Percentiles rank a stretch among this genome's conserved stretches.
Evolutionary conservation across 2,329 filamentous ascomycete species (phyloP).

Genomic region (Paramyrothecium sp.): DNA sequence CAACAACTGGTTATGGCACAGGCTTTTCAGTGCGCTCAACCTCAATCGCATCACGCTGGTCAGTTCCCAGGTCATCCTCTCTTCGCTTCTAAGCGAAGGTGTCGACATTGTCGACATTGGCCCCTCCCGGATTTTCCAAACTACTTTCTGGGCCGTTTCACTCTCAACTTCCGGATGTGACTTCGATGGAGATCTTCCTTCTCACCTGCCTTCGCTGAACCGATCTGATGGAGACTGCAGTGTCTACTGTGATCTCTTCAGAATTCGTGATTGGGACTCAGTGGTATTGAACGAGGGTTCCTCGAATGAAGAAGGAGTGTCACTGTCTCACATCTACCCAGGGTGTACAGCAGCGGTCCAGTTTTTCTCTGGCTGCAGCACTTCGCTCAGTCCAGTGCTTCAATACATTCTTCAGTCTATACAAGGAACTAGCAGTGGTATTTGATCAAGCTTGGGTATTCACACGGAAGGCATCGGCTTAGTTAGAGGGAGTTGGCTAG

Average conservation of each 20-base stretch:
- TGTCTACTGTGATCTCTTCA: slow-evolving; percentile 45
- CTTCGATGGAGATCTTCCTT: slow-evolving; percentile 8
- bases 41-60: slow-evolving; percentile 54
- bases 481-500: too few relatives aligned
- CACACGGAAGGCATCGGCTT: too few relatives aligned
- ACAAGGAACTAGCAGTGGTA: too few relatives aligned
- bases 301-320: too few relatives aligned
- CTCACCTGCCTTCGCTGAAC: slow-evolving; percentile 6
- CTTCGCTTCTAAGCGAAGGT: slow-evolving; percentile 55
- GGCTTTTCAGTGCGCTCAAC: slow-evolving; percentile 51
- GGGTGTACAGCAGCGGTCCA: too few relatives aligned
- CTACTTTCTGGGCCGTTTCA: slow-evolving; percentile 52
- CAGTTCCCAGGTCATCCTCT: slow-evolving; percentile 62
- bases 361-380: too few relatives aligned
- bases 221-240: not conserved
- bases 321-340: too few relatives aligned
- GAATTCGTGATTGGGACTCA: slow-evolving; percentile 62
- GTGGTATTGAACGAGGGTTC: slow-evolving; percentile 74
- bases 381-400: too few relatives aligned
- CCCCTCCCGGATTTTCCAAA: too few relatives aligned
- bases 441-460: too few relatives aligned
- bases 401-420: too few relatives aligned
- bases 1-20: slow-evolving; percentile 52
- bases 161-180: too few relatives aligned
- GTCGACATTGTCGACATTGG: slow-evolving; percentile 39